phyloP scores from a whole-genome alignment of 2,329 filamentous ascomycete genomes.

The Lachnellula subtilissima region DNA sequence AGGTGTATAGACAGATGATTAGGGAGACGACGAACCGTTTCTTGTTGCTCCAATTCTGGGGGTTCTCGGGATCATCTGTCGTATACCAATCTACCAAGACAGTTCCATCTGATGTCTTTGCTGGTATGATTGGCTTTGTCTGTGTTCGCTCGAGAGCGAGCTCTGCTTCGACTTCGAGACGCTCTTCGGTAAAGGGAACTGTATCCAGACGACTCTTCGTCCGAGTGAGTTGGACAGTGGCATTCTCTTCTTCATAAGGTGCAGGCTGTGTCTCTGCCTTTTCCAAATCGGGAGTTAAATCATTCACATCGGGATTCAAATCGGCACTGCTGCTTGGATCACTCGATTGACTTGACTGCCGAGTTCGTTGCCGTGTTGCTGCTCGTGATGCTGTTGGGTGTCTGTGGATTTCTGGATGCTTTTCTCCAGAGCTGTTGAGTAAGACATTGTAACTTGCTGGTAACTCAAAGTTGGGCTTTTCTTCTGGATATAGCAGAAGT shows the following conservation, averaged over 20 bases:
- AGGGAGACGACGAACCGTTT: slow-evolving; percentile 40
- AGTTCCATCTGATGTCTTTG: slow-evolving; percentile 41
- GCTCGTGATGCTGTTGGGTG: slow-evolving; percentile 1
- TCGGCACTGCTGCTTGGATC: not conserved
- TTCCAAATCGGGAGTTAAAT: slow-evolving; percentile 17
- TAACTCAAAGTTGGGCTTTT: slow-evolving; percentile 48
- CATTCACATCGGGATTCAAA: slow-evolving; percentile 9
- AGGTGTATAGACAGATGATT: slow-evolving; percentile 53
- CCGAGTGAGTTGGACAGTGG: slow-evolving; percentile 12
- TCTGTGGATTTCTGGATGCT: not conserved
- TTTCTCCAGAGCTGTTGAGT: slow-evolving; percentile 18
- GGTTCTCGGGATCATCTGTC: slow-evolving; percentile 51
- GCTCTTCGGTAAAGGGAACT: slow-evolving; percentile 33
- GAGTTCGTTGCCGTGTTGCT: slow-evolving; percentile 7
- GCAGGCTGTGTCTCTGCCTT: slow-evolving; percentile 18
- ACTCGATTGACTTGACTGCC: slow-evolving; percentile 14
- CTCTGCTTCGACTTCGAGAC: slow-evolving; percentile 35
- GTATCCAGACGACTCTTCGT: slow-evolving; percentile 26
- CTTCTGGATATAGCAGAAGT: slow-evolving; percentile 55
- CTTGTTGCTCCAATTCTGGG: slow-evolving; percentile 48
- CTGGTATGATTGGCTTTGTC: slow-evolving; percentile 41
- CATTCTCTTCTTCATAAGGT: slow-evolving; percentile 15
- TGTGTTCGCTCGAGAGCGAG: slow-evolving; percentile 35
- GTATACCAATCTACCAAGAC: slow-evolving; percentile 52
- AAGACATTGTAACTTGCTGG: slow-evolving; percentile 38